Evolutionary conservation across 495 filamentous ascomycete species (phyloP), one percentile per base, ranked within the genome.

Genomic region (Penicillium maclennaniae): DNA sequence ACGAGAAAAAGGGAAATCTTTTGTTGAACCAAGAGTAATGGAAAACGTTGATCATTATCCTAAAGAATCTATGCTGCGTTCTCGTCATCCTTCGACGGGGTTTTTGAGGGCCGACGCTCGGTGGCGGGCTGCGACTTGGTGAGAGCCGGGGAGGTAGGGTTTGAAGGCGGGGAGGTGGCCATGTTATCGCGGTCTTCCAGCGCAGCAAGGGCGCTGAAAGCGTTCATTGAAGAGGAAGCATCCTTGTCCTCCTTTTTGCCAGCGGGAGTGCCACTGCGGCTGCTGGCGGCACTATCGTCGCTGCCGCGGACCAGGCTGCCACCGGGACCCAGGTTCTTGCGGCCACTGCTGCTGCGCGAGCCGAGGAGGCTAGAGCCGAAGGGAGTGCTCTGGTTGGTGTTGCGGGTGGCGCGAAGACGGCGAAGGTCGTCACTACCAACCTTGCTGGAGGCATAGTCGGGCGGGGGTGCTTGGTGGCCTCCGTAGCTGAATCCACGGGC

Each of bases 391-490:
- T 78, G 73, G 52, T 86, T 88, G 59, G 83, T 69, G 57, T 82
- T 83, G 52, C 81, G 76, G 55, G 81, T 82, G 25, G 81, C 77
- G 65, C 86, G 76, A 25, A 98, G 80, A 65, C 85, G 87, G 43
- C 87, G 82, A 17, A 98, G 83, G 64, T 98, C 93, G 54, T 96
- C 91, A 69, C 87, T 88, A 43, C 86, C 88, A 55, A 98, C 86
- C 54, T 85, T 86, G 73, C 89, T 95, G 56, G 81, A 82, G 26
- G 81, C 76, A 60, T 83, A 87, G 60, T 90, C 87, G 7, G 81
- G 80, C 2, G 84, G 84, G 57, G 84, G 83, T 53, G 79, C 76
- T 68, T 85, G 83, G 56, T 79, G 78, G 54, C 73, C 23, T 23
- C 23, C 77, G 59, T 80, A 83, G 51, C 81, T 71, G 75, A 89